These are phyloP conservation scores for Ogataea hybrid DNA, from an alignment of 1,139 yeast species.

Conservation along the genomic window DNA sequence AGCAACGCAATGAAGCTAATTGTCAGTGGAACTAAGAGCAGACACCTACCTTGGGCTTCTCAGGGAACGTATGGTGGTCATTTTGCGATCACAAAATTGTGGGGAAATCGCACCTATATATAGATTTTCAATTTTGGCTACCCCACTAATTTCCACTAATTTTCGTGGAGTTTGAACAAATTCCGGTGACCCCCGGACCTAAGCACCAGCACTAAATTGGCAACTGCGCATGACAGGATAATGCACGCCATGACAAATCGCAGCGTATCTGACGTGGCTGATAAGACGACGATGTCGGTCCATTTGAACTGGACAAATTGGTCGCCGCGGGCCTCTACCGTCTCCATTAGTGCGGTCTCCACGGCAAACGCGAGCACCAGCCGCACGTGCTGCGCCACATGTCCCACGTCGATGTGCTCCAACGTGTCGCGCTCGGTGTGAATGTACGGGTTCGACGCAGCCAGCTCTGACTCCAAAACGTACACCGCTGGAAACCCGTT, in stretches of 20 bases:
- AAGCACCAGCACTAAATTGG: neutral
- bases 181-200: constrained; percentile 1
- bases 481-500: constrained; percentile 83
- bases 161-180: neutral
- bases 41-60: constrained; percentile 8
- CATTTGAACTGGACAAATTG: constrained; percentile 15
- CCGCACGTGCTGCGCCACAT: constrained; percentile 76
- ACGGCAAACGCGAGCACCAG: constrained; percentile 67
- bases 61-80: neutral
- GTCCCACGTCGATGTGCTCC: constrained; percentile 73
- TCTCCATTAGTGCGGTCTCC: constrained; percentile 46
- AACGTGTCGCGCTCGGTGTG: constrained; percentile 81
- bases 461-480: constrained; percentile 73
- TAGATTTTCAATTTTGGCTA: neutral
- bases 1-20: constrained; percentile 14
- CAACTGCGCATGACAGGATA: constrained; percentile 5
- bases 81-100: neutral
- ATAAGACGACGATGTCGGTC: constrained; percentile 20
- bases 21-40: neutral
- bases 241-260: constrained; percentile 14
- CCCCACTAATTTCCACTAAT: constrained; percentile 10
- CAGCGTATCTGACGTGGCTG: constrained; percentile 20
- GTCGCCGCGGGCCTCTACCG: neutral
- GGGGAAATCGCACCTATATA: neutral
- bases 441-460: constrained; percentile 61